These are phyloP conservation scores for Skeletonema grethae DNA, from an alignment of 108 stramenopile genomes.

Conservation along the genomic window DNA sequence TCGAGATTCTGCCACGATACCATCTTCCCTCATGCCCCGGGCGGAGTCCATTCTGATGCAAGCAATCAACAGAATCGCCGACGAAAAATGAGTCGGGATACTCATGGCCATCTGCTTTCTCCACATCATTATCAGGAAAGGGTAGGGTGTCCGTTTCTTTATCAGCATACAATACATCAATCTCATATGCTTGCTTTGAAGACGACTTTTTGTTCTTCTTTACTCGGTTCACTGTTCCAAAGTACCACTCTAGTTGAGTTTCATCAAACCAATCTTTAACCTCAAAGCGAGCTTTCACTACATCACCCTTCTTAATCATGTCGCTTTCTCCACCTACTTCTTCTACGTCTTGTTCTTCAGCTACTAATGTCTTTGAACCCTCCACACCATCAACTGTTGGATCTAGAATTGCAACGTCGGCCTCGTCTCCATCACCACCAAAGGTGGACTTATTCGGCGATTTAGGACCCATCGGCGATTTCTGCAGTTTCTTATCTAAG, in stretches of 20 bases:
- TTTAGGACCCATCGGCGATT: conserved; percentile 3
- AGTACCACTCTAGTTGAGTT: conserved; percentile 11
- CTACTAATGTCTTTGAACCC: not conserved
- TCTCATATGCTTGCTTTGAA: not conserved
- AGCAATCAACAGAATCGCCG: conserved; percentile 44
- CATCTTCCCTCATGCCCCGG: conserved; percentile 10
- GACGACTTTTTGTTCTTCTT: not conserved
- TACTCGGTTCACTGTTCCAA: conserved; percentile 4
- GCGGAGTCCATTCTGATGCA: conserved; percentile 21
- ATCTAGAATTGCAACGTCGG: not conserved
- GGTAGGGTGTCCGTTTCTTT: not conserved
- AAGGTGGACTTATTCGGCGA: not conserved
- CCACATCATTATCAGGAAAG: conserved; percentile 13
- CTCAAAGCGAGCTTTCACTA: not conserved
- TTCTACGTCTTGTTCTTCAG: not conserved
- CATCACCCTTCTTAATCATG: conserved; percentile 12
- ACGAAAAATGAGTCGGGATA: conserved; percentile 25
- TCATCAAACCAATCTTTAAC: conserved; percentile 3
- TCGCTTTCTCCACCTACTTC: not conserved
- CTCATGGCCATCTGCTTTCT: conserved; percentile 4
- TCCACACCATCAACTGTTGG: not conserved
- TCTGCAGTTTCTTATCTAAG: not conserved
- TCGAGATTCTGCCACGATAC: conserved; percentile 43
- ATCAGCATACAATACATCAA: not conserved
- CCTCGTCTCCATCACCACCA: not conserved